Base-by-base conservation (phyloP, 805 yeast genomes). In the Wickerhamomyces queroliae region DNA sequence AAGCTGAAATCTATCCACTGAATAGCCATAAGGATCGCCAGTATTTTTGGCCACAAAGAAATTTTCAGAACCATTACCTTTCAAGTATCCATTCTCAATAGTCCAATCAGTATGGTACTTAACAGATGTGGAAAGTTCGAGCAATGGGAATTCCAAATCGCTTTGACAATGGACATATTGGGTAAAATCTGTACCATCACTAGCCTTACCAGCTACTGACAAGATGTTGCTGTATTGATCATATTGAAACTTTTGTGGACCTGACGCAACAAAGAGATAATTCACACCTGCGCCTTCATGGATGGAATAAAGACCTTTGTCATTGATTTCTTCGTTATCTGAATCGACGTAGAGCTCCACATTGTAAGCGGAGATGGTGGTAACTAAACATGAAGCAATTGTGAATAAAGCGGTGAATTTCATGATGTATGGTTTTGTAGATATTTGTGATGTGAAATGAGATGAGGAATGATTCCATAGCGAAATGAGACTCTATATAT, bases 211-310 rank as follows among this genome's bases (percentile, higher is more conserved):
- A 13, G 9, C 19, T 13, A 12, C n/a, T 26, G 6, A 16, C 12
- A 26, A 5, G 10, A 7, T 18, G 12, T 29, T 18, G 5, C 11
- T 8, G n/a, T n/a, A n/a, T n/a, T n/a, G n/a, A 9, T 29, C n/a
- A 12, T 16, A 29, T 15, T 29, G 7, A 9, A 18, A 16, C 4
- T 43, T 43, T 22, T 44, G 48, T 28, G 60, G 50, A 20, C 39
- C 41, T 15, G 40, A 28, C 17, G 58, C 59, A 33, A 63, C 44
- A 54, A 64, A 61, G 25, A 64, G 47, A 53, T 67, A 70, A 56
- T 61, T 55, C 42, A 67, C 50, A 38, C 65, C 75, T 37, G 75
- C 75, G 47, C 74, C 75, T 49, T 64, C 70, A 48, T 69, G 76
- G 31, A 42, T 41, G 24, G 59, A 42, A 35, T 51, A 43, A 29